These are phyloP conservation scores for Penicillium nucicola DNA, from an alignment of 495 filamentous ascomycete species.

Conservation along the genomic window DNA sequence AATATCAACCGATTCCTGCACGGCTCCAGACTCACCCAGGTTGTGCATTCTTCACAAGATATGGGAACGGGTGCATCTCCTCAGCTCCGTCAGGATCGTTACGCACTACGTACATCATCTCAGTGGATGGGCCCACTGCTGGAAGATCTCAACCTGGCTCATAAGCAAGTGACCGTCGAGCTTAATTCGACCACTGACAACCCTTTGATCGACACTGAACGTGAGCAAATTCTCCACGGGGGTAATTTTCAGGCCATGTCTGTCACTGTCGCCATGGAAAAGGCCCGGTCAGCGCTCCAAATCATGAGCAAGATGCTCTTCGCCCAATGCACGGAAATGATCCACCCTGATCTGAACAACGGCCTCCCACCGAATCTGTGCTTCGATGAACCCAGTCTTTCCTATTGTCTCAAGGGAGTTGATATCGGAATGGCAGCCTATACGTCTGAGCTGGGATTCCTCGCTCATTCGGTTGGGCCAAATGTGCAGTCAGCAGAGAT, in stretches of 20 bases:
- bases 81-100: too few species aligned
- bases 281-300: conserved; percentile 50
- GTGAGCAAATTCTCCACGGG: conserved; percentile 45
- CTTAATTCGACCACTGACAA: conserved; percentile 66
- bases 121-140: too few species aligned
- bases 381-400: conserved; percentile 53
- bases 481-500: conserved; percentile 59
- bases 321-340: conserved; percentile 54
- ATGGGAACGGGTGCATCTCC: too few species aligned
- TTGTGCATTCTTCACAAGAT: too few species aligned
- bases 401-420: conserved; percentile 58
- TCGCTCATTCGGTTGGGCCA: conserved; percentile 50
- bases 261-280: conserved; percentile 63
- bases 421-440: conserved; percentile 65
- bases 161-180: too few species aligned
- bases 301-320: conserved; percentile 59
- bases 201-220: conserved; percentile 50
- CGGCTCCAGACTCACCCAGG: too few species aligned
- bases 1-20: too few species aligned
- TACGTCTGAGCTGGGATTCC: conserved; percentile 54
- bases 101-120: too few species aligned
- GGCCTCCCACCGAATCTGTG: conserved; percentile 59
- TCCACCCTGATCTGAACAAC: conserved; percentile 55
- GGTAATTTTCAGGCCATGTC: conserved; percentile 63
- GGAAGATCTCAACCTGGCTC: too few species aligned